phyloP scores from a whole-genome alignment of 495 filamentous ascomycete genomes.

The Penicillium ucsense region DNA sequence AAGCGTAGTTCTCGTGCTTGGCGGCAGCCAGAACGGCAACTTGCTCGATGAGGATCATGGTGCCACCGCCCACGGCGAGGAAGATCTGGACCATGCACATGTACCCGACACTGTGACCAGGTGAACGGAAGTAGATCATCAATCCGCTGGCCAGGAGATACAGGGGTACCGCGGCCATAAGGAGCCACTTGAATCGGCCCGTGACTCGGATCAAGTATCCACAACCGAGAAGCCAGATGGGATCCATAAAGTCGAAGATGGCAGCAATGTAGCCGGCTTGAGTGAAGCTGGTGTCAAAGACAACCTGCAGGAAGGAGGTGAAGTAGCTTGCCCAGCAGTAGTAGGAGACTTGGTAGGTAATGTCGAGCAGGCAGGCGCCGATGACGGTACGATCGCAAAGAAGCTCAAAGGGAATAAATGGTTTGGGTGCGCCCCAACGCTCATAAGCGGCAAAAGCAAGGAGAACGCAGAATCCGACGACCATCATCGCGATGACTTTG shows the following conservation, averaged over 20 bases:
- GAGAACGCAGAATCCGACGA: conserved; percentile 46
- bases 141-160: conserved; percentile 47
- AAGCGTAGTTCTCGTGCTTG: conserved; percentile 45
- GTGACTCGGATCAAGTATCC: conserved; percentile 45
- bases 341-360: conserved; percentile 47
- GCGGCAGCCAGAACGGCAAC: conserved; percentile 60
- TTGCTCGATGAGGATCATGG: conserved; percentile 53
- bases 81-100: conserved; percentile 69
- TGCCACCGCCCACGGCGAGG: conserved; percentile 55
- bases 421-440: conserved; percentile 38
- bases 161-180: conserved; percentile 50
- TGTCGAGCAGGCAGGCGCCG: conserved; percentile 47
- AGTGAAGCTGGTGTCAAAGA: conserved; percentile 46
- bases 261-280: conserved; percentile 47
- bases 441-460: conserved; percentile 49
- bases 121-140: conserved; percentile 58
- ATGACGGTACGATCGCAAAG: conserved; percentile 55
- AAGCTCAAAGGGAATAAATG: conserved; percentile 50
- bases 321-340: conserved; percentile 51
- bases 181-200: conserved; percentile 42
- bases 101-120: conserved; percentile 48
- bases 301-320: conserved; percentile 58
- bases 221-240: conserved; percentile 37
- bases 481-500: conserved; percentile 46
- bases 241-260: conserved; percentile 40